Conservation (phyloP, 169 alveolate species). For the Eimeria sp. region DNA sequence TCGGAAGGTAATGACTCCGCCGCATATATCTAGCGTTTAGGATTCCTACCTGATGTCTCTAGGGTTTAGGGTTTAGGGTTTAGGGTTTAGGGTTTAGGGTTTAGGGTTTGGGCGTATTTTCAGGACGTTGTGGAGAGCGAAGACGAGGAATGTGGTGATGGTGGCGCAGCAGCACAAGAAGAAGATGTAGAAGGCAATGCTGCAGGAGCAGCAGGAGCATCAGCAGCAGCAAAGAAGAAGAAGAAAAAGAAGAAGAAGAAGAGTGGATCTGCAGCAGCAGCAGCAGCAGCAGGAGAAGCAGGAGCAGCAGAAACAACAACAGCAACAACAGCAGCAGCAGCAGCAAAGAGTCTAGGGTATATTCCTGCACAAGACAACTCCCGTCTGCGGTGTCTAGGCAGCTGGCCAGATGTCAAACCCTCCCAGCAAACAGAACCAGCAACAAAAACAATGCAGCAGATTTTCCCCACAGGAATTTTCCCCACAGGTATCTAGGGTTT, state of each 20-base stretch:
- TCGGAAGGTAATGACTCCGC: not conserved
- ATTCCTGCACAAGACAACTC: conserved; percentile 87
- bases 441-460: conserved; percentile 88
- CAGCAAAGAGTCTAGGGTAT: conserved; percentile 9
- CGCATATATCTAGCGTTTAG: not conserved
- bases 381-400: conserved; percentile 86
- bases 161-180: conserved; percentile 28
- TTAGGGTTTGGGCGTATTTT: not conserved
- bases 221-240: conserved; percentile 77
- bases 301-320: not conserved
- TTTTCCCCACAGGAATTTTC: conserved; percentile 83
- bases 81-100: conserved; percentile 63
- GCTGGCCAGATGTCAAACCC: conserved; percentile 88
- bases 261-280: conserved; percentile 25
- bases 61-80: conserved; percentile 11
- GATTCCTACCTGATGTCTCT: not conserved
- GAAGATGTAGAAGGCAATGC: not conserved
- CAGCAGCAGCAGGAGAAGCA: not conserved
- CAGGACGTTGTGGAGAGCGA: not conserved
- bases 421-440: conserved; percentile 90
- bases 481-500: conserved; percentile 84
- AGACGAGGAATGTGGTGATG: not conserved
- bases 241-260: conserved; percentile 82
- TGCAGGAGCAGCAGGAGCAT: conserved; percentile 24
- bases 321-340: conserved; percentile 54